Evolutionary conservation across 495 filamentous ascomycete genomes (phyloP).

Genomic region (Annulohypoxylon bovei): DNA sequence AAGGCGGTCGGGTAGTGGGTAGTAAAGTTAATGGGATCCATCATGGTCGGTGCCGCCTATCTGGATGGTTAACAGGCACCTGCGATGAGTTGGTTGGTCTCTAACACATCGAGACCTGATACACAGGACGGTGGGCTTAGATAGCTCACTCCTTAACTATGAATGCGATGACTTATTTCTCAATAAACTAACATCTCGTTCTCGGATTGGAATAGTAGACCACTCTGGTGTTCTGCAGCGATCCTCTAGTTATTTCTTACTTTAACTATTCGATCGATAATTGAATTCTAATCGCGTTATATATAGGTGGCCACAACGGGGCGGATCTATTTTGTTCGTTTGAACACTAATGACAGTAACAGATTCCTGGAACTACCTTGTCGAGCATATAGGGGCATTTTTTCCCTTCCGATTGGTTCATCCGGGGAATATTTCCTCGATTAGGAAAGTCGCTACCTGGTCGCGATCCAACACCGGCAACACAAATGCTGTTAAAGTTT

Average conservation of each 20-base stretch:
- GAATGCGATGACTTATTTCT: conserved; percentile 10
- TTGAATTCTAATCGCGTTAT: background rate
- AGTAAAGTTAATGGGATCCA: background rate
- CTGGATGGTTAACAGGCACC: background rate
- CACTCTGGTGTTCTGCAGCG: no score
- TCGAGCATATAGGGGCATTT: background rate
- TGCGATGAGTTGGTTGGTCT: conserved; percentile 8
- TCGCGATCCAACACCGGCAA: background rate
- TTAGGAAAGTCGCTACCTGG: conserved; percentile 23
- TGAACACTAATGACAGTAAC: background rate
- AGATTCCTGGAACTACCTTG: background rate
- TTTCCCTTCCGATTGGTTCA: conserved; percentile 19
- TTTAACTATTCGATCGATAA: background rate
- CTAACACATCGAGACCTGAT: background rate
- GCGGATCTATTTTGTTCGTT: background rate
- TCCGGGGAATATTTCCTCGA: conserved; percentile 16
- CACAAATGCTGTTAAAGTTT: background rate
- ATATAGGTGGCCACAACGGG: background rate
- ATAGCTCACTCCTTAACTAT: conserved; percentile 3
- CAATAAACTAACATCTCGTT: background rate
- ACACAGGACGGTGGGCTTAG: conserved; percentile 6
- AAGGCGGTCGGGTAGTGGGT: background rate
- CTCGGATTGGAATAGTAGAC: background rate
- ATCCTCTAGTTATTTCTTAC: background rate
- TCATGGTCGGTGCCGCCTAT: background rate